Evolutionary conservation across 495 filamentous ascomycete species (phyloP).

Genomic region (Barbatosphaeria neglecta): DNA sequence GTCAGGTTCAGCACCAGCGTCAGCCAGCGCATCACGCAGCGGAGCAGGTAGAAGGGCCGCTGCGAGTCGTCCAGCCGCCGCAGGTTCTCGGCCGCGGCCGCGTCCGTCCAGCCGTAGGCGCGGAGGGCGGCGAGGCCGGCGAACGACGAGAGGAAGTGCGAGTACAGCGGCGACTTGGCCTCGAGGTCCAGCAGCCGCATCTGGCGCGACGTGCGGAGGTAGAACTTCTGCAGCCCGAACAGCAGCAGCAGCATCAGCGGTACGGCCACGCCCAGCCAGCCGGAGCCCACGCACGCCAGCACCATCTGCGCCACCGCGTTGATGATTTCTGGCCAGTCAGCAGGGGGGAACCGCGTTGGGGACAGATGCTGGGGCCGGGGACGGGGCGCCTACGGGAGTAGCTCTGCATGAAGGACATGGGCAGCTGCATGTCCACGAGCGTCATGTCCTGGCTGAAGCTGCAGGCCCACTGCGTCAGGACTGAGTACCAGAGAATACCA

Average conservation of each 20-base stretch:
- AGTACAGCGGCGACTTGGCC: slow-evolving; percentile 30
- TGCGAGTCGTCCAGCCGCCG: slow-evolving; percentile 41
- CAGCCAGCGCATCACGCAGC: slow-evolving; percentile 44
- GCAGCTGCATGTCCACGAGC: slow-evolving; percentile 12
- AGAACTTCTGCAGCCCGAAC: slow-evolving; percentile 45
- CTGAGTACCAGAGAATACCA: too few relatives aligned
- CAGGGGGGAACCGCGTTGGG: not conserved
- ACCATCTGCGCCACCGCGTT: not conserved
- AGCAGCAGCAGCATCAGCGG: slow-evolving; percentile 18
- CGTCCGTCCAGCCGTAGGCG: slow-evolving; percentile 33
- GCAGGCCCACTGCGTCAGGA: not conserved
- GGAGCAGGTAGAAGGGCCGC: slow-evolving; percentile 36
- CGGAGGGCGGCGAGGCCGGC: slow-evolving; percentile 38
- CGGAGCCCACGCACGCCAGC: slow-evolving; percentile 6
- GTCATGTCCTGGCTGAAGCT: slow-evolving; percentile 21
- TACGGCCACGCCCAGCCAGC: slow-evolving; percentile 16
- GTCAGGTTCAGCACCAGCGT: slow-evolving; percentile 34
- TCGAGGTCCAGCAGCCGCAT: slow-evolving; percentile 48
- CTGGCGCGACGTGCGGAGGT: slow-evolving; percentile 49
- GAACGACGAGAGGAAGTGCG: slow-evolving; percentile 30
- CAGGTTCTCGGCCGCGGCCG: slow-evolving; percentile 34
- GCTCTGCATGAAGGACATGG: slow-evolving; percentile 6
- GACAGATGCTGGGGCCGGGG: not conserved
- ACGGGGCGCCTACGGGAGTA: slow-evolving; percentile 1
- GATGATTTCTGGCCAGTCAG: not conserved